Percentiles rank a stretch among this genome's conserved stretches.
Evolutionary conservation across 2,329 filamentous ascomycete genomes (phyloP).

Genomic region (Westerdykella ornata): DNA sequence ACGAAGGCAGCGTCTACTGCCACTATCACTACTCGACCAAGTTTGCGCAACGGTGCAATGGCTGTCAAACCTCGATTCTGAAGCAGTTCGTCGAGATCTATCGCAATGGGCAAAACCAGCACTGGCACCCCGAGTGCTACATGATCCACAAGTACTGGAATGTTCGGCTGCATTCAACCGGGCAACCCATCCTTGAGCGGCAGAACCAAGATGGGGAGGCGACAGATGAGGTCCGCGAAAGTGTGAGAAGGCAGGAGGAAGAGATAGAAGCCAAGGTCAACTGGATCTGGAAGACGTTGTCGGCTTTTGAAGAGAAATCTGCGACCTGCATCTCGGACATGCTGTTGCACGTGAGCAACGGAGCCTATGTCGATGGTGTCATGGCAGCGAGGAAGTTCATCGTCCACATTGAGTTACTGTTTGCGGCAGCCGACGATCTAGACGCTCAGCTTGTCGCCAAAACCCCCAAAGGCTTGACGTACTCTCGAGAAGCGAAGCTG

Average conservation of each 20-base stretch:
- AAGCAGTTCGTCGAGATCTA: conserved; percentile 99
- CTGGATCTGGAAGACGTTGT: conserved; percentile 95
- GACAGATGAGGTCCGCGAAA: conserved; percentile 62
- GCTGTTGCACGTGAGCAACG: conserved; percentile 97
- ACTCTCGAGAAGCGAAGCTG: conserved; percentile 91
- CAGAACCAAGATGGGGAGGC: conserved; percentile 41
- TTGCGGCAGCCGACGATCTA: conserved; percentile 78
- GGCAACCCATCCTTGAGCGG: conserved; percentile 35
- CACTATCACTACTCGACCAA: conserved; percentile 98
- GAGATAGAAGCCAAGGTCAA: conserved; percentile 97
- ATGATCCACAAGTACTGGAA: conserved; percentile 99
- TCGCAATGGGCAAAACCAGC: conserved; percentile 94
- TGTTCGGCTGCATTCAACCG: conserved; percentile 61
- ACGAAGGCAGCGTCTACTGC: conserved; percentile 92
- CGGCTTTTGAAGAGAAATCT: conserved; percentile 94
- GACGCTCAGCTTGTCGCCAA: conserved; percentile 63
- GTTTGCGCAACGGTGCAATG: conserved; percentile 92
- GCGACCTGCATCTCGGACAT: conserved; percentile 98
- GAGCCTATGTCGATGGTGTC: conserved; percentile 89
- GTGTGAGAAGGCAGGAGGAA: conserved; percentile 80
- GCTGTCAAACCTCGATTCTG: conserved; percentile 91
- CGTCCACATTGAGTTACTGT: conserved; percentile 87
- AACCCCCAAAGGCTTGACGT: conserved; percentile 77
- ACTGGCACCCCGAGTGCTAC: conserved; percentile 99
- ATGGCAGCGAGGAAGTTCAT: conserved; percentile 95